Base-by-base conservation (phyloP, 768 basidiomycete species). In the Pulveroboletus frians region DNA sequence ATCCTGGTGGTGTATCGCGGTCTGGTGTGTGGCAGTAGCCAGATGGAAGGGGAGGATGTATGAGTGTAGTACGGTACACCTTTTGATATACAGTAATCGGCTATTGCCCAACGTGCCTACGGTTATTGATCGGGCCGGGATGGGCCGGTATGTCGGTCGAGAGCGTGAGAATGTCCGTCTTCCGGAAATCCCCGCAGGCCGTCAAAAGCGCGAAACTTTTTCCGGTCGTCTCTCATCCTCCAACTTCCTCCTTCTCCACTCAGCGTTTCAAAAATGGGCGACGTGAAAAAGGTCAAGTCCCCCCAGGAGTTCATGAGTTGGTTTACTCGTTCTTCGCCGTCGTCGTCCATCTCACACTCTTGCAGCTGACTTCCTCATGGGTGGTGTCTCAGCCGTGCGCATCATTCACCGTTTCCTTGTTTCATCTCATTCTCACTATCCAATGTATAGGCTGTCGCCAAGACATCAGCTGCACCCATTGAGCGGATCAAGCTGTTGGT, bases 401-500 rank as follows among this genome's bases (percentile, higher is more conserved):
- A 47, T 55, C 10, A 1, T 29, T 44, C 9, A 21, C n/a, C 11
- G 20, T 41, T 20, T 29, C 35, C 27, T 7, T 27, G 0, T 36
- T 9, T 30, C 13, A 5, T 53, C 35, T 27, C 47, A 14, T 49
- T 18, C 54, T 69, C 50, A 69, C 47, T 48, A 49, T 47, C 39
- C 3, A 53, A 31, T 52, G 31, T 70, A 23, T 54, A 93, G 91
- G 96, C 96, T 61, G 91, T 98, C 71, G 88, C 96, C 48, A 99
- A 99, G 83, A 98, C 96, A 59, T 89, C 88, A 58, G 96, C 96
- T 62, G 96, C 96, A 57, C 96, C 96, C 74, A 99, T 99, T 66
- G 96, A 98, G 83, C 93, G 96, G 69, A 95, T 99, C 75, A 99
- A 99, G 80, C 85, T 98, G 65, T 75, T 95, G 69, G 87, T 95